Conservation (phyloP, 768 basidiomycete species). For the Podaxis sp. region DNA sequence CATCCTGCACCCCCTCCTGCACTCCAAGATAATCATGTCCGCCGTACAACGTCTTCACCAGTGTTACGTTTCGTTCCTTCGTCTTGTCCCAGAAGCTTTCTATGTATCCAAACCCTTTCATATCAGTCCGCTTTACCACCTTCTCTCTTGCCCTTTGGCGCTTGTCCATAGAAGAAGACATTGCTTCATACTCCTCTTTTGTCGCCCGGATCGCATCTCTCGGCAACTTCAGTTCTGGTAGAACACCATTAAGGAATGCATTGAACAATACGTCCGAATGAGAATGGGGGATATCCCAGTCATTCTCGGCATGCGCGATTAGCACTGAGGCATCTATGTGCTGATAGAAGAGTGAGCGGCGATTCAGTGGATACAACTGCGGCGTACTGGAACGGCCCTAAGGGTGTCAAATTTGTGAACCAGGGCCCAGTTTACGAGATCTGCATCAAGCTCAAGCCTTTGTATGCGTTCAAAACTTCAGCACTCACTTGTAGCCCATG, state of each 20-base stretch:
- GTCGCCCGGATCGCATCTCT: slow-evolving; percentile 24
- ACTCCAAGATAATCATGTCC: slow-evolving; percentile 61
- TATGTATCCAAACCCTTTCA: slow-evolving; percentile 58
- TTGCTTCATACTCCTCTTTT: slow-evolving; percentile 43
- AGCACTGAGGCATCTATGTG: slow-evolving; percentile 67
- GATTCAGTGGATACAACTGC: not conserved
- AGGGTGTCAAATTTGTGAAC: slow-evolving; percentile 63
- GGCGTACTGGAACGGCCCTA: slow-evolving; percentile 56
- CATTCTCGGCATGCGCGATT: slow-evolving; percentile 77
- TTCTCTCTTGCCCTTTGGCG: slow-evolving; percentile 43
- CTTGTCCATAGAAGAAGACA: slow-evolving; percentile 36
- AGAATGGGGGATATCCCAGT: slow-evolving; percentile 73
- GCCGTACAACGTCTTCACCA: slow-evolving; percentile 63
- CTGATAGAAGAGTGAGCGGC: slow-evolving; percentile 38
- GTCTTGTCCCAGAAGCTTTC: slow-evolving; percentile 46
- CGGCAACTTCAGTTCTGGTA: slow-evolving; percentile 45
- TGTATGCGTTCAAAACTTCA: not conserved
- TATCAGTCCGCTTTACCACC: slow-evolving; percentile 42
- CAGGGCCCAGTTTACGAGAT: slow-evolving; percentile 47
- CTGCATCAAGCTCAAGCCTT: slow-evolving; percentile 33
- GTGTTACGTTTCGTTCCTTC: slow-evolving; percentile 47
- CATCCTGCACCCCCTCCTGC: slow-evolving; percentile 75
- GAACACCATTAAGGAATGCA: slow-evolving; percentile 61
- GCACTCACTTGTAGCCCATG: slow-evolving; percentile 60
- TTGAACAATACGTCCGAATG: slow-evolving; percentile 78